These are phyloP conservation scores for Euphorbia tirucalli DNA, from an alignment of 345 rosid genomes.

Conservation along the genomic window DNA sequence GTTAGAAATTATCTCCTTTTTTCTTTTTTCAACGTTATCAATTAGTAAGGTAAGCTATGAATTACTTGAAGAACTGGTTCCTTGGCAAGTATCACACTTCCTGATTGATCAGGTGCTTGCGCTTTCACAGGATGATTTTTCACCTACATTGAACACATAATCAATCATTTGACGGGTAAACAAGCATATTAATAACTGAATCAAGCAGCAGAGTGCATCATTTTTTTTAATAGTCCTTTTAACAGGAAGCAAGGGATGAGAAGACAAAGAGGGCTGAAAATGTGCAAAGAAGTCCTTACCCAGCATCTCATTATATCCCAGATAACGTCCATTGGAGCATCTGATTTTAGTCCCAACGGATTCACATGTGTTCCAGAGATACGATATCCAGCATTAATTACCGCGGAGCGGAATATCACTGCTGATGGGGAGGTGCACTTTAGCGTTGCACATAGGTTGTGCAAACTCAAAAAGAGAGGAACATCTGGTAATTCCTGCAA, in stretches of 20 bases:
- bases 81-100: constrained; percentile 85
- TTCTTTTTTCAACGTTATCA: too few species aligned
- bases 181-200: too few species aligned
- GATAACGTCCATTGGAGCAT: constrained; percentile 97
- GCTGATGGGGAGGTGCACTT: constrained; percentile 97
- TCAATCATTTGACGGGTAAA: not conserved
- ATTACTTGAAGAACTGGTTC: constrained; percentile 86
- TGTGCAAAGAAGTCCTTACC: constrained; percentile 52
- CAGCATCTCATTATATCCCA: constrained; percentile 99
- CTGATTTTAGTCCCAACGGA: constrained; percentile 88
- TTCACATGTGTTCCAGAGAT: constrained; percentile 94
- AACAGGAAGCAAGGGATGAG: too few species aligned
- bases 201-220: not conserved
- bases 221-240: too few species aligned
- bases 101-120: constrained; percentile 76
- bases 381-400: constrained; percentile 87
- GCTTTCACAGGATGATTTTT: constrained; percentile 92
- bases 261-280: too few species aligned
- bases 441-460: constrained; percentile 88
- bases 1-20: too few species aligned
- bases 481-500: constrained; percentile 92
- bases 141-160: constrained; percentile 41
- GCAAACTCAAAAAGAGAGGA: constrained; percentile 89
- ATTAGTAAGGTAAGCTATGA: not conserved
- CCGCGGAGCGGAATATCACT: constrained; percentile 90